Evolutionary conservation across 225 moss, liverwort and hornwort genomes (phyloP), one percentile per base, ranked within the genome.

Genomic region (Rhytidiadelphus loreus): DNA sequence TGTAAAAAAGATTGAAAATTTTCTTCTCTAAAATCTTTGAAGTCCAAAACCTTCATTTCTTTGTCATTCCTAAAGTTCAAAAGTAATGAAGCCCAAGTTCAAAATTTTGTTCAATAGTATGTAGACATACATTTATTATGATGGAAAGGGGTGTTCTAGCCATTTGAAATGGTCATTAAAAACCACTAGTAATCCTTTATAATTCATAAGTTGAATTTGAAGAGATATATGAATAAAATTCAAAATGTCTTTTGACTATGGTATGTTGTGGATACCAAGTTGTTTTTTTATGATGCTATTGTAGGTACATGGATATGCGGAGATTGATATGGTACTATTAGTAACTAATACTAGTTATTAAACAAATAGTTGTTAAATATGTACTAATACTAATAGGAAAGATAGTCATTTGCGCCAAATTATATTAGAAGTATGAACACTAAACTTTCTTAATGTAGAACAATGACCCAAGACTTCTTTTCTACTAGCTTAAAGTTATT

Each of bases 91-190:
- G 8, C 1, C 5, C 8, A 28, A 71, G 28, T 26, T 71, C 43
- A 28, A 71, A 26, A 43, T 9, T 43, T 26, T 9, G 1, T 28
- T 28, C 16, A 43, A 43, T 71, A 28, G 3, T 71, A 28, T 26
- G 0, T 26, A 43, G 3, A n/a, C 16, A 16, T 71, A 3, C 0
- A 2, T 43, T 26, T 4, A 43, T 71, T 3, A 25, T 41, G 5
- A 70, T 70, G 0, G 2, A 2, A 35, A 0, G 59, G 4, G 12
- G 0, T 1, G 5, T 22, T 22, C 2, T 23, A 12, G 22, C 2
- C 0, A 0, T 50, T 50, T 75, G 33, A 50, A 50, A 75, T 75
- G 13, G 8, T 21, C 33, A 12, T 12, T 19, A 21, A 75, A 32
- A 12, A 75, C 5, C 13, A 22, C 5, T 33, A 21, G 3, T 13